A percentile compares a stretch with the other conserved stretches of the same genome.
Evolutionary conservation across 352 stramenopile species (phyloP).

Genomic region (Bremia lactucae): DNA sequence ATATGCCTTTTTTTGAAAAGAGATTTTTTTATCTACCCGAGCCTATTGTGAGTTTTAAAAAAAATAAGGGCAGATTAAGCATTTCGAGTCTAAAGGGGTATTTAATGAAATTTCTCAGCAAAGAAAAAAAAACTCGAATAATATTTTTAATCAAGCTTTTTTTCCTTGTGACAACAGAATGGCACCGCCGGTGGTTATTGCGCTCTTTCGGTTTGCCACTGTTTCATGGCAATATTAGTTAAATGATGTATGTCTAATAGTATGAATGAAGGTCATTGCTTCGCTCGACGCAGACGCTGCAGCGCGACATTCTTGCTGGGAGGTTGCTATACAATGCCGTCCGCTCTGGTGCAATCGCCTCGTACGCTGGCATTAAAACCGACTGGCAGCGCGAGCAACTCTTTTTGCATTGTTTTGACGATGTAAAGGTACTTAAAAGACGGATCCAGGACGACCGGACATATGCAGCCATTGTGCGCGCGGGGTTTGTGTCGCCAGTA

Average conservation of each 20-base stretch:
- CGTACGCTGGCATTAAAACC: slow-evolving; percentile 50
- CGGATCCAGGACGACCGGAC: slow-evolving; percentile 11
- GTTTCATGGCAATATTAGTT: neutral
- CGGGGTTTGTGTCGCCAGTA: slow-evolving; percentile 37
- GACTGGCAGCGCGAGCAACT: slow-evolving; percentile 68
- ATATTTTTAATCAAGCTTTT: no score
- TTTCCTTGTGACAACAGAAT: slow-evolving; percentile 7
- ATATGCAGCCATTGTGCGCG: slow-evolving; percentile 37
- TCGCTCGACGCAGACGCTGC: slow-evolving; percentile 40
- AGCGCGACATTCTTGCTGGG: slow-evolving; percentile 35
- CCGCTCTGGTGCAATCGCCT: slow-evolving; percentile 47
- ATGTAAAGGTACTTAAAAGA: slow-evolving; percentile 30
- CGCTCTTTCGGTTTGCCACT: slow-evolving; percentile 18
- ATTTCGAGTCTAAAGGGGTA: no score
- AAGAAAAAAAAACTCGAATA: no score
- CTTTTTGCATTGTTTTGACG: slow-evolving; percentile 42
- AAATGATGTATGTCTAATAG: slow-evolving; percentile 6
- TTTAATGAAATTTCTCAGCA: no score
- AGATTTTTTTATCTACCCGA: no score
- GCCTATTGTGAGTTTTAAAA: no score
- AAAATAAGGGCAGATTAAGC: no score
- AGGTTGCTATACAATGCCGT: slow-evolving; percentile 51
- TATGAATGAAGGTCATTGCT: slow-evolving; percentile 31
- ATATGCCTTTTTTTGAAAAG: no score
- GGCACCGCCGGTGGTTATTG: slow-evolving; percentile 17